A percentile compares a stretch with the other conserved stretches of the same genome.
Conservation (phyloP, 352 stramenopile genomes). For the Globisporangium polare region DNA sequence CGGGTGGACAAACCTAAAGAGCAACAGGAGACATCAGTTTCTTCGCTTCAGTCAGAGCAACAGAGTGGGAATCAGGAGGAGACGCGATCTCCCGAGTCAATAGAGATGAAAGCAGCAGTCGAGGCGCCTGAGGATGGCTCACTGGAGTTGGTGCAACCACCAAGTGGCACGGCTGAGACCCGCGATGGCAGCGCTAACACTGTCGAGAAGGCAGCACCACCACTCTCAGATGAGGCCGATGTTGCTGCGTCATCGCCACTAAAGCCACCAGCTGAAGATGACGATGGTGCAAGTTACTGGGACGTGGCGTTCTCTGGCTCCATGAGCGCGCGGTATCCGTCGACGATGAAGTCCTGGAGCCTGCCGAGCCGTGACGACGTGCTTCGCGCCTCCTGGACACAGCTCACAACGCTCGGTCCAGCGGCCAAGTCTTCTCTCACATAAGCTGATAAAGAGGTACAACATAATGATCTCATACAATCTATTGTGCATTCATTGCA, state of each 20-base stretch:
- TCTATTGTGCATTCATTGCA: background rate
- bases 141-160: background rate
- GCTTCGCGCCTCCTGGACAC: conserved; percentile 13
- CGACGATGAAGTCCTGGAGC: conserved; percentile 14
- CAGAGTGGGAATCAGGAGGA: background rate
- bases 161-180: background rate
- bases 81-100: background rate
- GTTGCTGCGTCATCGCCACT: background rate
- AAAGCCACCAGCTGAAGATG: background rate
- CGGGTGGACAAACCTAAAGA: background rate
- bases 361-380: conserved; percentile 10
- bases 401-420: conserved; percentile 7
- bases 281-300: background rate
- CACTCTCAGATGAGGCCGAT: background rate
- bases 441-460: background rate
- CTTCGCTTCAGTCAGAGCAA: background rate
- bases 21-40: background rate
- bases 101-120: background rate
- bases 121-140: background rate
- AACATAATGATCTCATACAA: background rate
- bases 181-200: background rate
- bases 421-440: background rate
- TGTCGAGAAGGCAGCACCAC: background rate
- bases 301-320: background rate
- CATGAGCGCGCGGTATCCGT: conserved; percentile 12